Base-by-base conservation (phyloP, 352 stramenopile species). In the Phytophthora citricola region DNA sequence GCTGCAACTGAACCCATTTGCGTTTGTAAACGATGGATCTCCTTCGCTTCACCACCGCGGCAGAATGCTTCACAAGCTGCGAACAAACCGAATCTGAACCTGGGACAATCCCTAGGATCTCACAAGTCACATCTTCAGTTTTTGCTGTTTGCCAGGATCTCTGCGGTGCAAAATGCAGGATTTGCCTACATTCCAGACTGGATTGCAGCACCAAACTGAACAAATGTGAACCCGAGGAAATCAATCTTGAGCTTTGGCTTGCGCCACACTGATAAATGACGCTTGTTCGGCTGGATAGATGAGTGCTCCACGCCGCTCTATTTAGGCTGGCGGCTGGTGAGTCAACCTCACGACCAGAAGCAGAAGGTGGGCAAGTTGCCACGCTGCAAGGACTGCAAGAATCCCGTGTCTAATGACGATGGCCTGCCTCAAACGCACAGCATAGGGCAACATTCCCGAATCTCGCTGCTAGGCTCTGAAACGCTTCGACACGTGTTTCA, bases 401-500 rank as follows among this genome's bases (percentile, higher is more conserved):
- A 34, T 34, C 45, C 45, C 12, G 44, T 47, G 20, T 26, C 29
- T 17, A 43, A 41, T 43, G 41, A 27, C 5, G 27, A 32, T 48
- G 56, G 45, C 56, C 45, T 50, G 45, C 9, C 56, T 63, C 56
- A 55, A 57, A 36, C 56, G 24, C 56, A 48, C 56, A 57, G n/a
- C 27, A 36, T 54, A 26, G 45, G 44, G 45, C 36, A 63, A 57
- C 5, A 14, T 22, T 58, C 34, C 57, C 46, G 17, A 65, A 52
- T 65, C 57, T 36, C 38, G 29, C 22, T 45, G 26, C 31, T 44
- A 1, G 29, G 22, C 41, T 4, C 53, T 57, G 56, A 58, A 58
- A 64, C 29, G 40, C 17, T 46, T 15, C 10, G 24, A 34, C 57
- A 65, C 46, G 57, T 65, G 57, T 65, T 65, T 58, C 57, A 47